Evolutionary conservation across 2,329 filamentous ascomycete species (phyloP), one percentile per base, ranked within the genome.

Genomic region (Phialophora verrucosa): DNA sequence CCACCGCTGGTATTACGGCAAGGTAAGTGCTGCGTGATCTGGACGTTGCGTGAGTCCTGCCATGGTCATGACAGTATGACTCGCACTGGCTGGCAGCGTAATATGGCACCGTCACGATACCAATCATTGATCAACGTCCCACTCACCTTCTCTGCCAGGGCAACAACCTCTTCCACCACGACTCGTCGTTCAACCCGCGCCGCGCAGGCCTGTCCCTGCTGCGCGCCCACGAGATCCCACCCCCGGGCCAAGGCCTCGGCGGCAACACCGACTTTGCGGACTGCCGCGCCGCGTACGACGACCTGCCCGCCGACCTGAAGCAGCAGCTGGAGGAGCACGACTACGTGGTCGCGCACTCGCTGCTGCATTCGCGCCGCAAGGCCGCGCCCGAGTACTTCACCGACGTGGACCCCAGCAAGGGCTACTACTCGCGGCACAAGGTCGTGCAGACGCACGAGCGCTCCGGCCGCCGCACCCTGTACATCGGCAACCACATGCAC

Each of bases 101-200:
- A n/a, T n/a, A n/a, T n/a, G 25, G 29, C 29, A 29, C 29, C 7
- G 29, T 7, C 32, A 35, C 32, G 32, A 11, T 1, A 11, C 10
- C 8, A 2, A 38, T 38, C 35, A 38, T 17, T 6, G 38, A 31
- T 10, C n/a, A 42, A 17, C 38, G 14, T n/a, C n/a, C n/a, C n/a
- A n/a, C n/a, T n/a, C n/a, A n/a, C n/a, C 23, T 59, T 50, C 7
- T 17, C 29, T 12, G 1, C n/a, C 59, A 78, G 73, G 83, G 81
- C 38, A 87, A 87, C 71, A 75, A 73, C 1, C 76, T 86, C 12
- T 87, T 84, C 75, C 85, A 87, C 68, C 81, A 81, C 23, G 85
- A 87, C 74, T 84, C 81, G n/a, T 82, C 80, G 17, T 87, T 84
- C 76, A 86, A 87, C 71, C 83, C 84, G 8, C 82, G 82, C 1